phyloP scores from a whole-genome alignment of 2,329 filamentous ascomycete species.

The Ilyonectria robusta region DNA sequence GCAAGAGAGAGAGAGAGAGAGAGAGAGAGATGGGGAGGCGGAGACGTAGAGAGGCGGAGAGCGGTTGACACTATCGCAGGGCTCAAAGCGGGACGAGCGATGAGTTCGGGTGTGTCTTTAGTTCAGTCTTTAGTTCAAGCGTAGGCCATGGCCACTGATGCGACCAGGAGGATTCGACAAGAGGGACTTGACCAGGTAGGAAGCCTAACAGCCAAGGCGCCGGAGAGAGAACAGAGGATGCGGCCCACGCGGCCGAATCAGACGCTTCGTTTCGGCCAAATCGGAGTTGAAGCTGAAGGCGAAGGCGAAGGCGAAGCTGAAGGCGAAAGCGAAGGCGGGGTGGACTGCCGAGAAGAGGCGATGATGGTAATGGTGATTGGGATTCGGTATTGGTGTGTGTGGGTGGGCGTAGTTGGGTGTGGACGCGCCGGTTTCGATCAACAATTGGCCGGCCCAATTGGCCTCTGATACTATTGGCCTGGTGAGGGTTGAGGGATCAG shows the following conservation, averaged over 20 bases:
- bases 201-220: not conserved
- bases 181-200: not conserved
- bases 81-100: not conserved
- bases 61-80: conserved; percentile 8
- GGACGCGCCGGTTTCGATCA: not conserved
- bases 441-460: conserved; percentile 29
- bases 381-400: conserved; percentile 7
- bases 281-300: not conserved
- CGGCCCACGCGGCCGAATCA: not conserved
- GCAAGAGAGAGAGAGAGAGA: conserved; percentile 11
- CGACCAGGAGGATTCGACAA: conserved; percentile 1
- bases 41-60: conserved; percentile 1
- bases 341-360: not conserved
- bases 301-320: conserved; percentile 4
- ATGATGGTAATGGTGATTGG: conserved; percentile 1
- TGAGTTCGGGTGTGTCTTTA: conserved; percentile 5
- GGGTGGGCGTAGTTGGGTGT: conserved; percentile 5
- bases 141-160: conserved; percentile 35
- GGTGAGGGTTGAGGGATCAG: not conserved
- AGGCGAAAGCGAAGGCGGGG: conserved; percentile 15
- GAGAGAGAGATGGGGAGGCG: conserved; percentile 3
- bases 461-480: conserved; percentile 8
- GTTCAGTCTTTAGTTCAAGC: conserved; percentile 32
- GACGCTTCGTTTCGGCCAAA: not conserved
- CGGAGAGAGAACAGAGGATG: not conserved